Percentiles rank a stretch among this genome's conserved stretches.
Conservation (phyloP, 2,329 filamentous ascomycete species). For the Exophiala sp. region DNA sequence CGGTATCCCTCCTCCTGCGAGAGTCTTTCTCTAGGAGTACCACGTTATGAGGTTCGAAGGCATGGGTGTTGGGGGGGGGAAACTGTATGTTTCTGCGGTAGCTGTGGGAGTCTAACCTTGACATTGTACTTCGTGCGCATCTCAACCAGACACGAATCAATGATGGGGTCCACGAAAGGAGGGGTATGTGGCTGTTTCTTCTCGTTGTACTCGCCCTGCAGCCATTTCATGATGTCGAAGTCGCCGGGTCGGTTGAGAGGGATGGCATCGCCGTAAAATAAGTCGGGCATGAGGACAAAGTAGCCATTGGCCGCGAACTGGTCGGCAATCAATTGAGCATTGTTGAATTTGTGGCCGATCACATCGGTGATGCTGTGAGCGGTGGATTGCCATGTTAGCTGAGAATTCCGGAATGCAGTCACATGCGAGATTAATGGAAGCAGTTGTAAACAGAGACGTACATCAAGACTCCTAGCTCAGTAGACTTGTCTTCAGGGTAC, state of each 20-base stretch:
- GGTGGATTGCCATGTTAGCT: background rate
- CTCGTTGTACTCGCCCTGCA: conserved; percentile 33
- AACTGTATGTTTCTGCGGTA: background rate
- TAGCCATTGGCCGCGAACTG: conserved; percentile 69
- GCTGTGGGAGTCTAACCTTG: conserved; percentile 26
- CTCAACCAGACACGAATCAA: conserved; percentile 43
- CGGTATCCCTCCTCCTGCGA: too few relatives aligned
- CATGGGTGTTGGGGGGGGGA: too few relatives aligned
- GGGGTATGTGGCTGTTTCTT: conserved; percentile 35
- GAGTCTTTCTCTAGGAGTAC: too few relatives aligned
- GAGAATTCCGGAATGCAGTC: background rate
- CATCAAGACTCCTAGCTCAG: conserved; percentile 52
- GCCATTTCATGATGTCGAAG: conserved; percentile 48
- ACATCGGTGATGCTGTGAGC: conserved; percentile 46
- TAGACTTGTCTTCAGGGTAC: conserved; percentile 48
- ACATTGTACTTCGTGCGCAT: conserved; percentile 30
- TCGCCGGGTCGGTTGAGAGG: conserved; percentile 47
- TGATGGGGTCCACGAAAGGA: conserved; percentile 48
- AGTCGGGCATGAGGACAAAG: conserved; percentile 61
- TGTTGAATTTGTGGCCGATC: conserved; percentile 52
- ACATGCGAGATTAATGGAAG: background rate
- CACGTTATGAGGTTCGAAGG: too few relatives aligned
- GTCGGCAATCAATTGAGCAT: conserved; percentile 64
- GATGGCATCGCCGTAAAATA: conserved; percentile 60
- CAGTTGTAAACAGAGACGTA: conserved; percentile 5